Conservation (phyloP, 176 grass and related monocot species). For the Triticum turgidum region DNA sequence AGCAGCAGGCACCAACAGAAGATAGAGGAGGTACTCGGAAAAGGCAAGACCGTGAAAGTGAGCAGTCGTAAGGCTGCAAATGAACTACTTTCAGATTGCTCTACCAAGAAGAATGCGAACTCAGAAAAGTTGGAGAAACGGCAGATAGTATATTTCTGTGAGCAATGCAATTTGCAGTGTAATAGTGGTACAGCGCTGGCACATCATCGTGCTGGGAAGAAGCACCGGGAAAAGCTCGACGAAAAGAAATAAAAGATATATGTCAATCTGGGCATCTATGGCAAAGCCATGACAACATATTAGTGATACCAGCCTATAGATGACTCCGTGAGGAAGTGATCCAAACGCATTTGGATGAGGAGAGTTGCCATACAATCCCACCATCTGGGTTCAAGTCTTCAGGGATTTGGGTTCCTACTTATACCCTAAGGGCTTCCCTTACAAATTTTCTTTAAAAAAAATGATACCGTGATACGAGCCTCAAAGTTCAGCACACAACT, state of each 20-base stretch:
- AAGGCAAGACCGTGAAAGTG: not conserved
- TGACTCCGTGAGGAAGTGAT: no score
- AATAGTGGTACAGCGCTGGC: conserved; percentile 24
- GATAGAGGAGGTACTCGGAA: not conserved
- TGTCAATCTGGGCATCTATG: not conserved
- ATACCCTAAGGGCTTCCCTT: no score
- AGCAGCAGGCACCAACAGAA: conserved; percentile 15
- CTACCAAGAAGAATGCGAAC: not conserved
- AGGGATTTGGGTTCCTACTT: no score
- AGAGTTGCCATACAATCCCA: no score
- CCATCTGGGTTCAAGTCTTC: no score
- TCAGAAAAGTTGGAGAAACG: not conserved
- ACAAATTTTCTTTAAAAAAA: no score
- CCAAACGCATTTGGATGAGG: no score
- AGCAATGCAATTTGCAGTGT: not conserved
- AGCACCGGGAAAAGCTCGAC: conserved; percentile 18
- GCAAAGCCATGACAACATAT: not conserved
- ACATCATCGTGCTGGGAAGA: conserved; percentile 14
- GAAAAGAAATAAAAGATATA: not conserved
- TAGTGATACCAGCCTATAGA: no score
- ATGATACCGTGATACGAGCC: no score
- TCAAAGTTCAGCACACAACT: no score
- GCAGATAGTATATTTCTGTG: not conserved
- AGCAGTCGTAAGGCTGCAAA: not conserved
- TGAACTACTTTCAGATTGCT: not conserved